Evolutionary conservation across 208 protist genomes (phyloP).

Genomic region (Trypanosoma conorhini): DNA sequence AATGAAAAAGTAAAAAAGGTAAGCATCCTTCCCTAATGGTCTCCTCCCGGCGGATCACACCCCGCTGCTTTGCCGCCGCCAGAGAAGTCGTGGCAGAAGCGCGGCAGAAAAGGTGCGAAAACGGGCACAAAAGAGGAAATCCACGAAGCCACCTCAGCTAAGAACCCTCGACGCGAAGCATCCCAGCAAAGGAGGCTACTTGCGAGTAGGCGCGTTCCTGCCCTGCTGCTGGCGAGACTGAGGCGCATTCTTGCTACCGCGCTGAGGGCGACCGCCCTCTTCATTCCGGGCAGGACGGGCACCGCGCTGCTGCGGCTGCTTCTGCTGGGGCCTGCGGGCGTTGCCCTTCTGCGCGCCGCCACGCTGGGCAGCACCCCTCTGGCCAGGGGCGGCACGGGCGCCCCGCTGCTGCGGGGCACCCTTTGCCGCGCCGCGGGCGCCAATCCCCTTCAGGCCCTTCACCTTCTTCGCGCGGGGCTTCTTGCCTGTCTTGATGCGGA

Average conservation of each 20-base stretch:
- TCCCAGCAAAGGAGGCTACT: conserved; percentile 6
- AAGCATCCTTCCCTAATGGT: conserved; percentile 16
- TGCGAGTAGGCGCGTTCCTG: not conserved
- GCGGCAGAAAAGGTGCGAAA: conserved; percentile 27
- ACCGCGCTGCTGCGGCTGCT: conserved; percentile 18
- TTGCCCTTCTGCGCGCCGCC: conserved; percentile 16
- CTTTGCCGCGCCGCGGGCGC: conserved; percentile 16
- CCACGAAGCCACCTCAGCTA: conserved; percentile 5
- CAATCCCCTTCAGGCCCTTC: conserved; percentile 41
- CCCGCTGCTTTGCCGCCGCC: conserved; percentile 27
- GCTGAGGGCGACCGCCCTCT: conserved; percentile 2
- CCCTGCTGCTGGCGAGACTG: conserved; percentile 18
- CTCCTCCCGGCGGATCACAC: conserved; percentile 25
- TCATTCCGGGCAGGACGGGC: conserved; percentile 20
- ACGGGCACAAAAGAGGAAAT: conserved; percentile 23
- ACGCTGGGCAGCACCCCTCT: conserved; percentile 32
- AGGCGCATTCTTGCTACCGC: conserved; percentile 17
- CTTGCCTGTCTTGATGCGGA: conserved; percentile 88
- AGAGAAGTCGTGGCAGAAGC: conserved; percentile 19
- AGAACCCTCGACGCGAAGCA: not conserved
- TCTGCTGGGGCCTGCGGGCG: conserved; percentile 13
- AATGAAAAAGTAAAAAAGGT: conserved; percentile 26
- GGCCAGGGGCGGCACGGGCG: not conserved
- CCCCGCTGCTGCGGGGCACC: conserved; percentile 15
- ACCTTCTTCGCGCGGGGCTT: conserved; percentile 61